Conservation (phyloP, 1,284 basidiomycete genomes). For the Ganoderma lucidum region DNA sequence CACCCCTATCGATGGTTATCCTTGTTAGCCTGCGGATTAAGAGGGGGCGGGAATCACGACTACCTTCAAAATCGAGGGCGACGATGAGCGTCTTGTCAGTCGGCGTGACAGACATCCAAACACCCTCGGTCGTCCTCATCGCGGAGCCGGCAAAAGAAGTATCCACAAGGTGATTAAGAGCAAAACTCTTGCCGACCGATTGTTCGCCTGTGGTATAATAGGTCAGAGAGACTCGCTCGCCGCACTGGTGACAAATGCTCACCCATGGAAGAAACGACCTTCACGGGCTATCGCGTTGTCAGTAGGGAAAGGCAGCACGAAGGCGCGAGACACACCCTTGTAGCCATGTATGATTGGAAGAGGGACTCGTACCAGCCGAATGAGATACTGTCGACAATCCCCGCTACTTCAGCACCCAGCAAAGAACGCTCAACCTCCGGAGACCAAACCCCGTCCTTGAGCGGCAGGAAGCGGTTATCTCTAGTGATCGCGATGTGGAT, state of each 20-base stretch:
- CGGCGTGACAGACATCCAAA: constrained; percentile 75
- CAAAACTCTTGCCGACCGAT: constrained; percentile 69
- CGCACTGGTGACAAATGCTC: constrained; percentile 18
- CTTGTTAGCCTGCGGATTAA: background rate
- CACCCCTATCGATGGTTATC: constrained; percentile 51
- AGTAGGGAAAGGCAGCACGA: background rate
- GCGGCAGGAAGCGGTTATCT: constrained; percentile 65
- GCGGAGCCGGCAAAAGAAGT: constrained; percentile 74
- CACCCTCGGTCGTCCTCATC: constrained; percentile 73
- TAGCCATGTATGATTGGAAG: constrained; percentile 67
- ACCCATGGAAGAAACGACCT: constrained; percentile 73
- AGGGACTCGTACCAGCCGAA: constrained; percentile 75
- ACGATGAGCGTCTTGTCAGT: constrained; percentile 62
- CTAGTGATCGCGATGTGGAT: constrained; percentile 66
- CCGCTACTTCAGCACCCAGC: constrained; percentile 64
- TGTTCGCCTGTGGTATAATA: constrained; percentile 54
- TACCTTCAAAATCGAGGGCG: constrained; percentile 71
- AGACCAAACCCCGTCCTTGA: constrained; percentile 65
- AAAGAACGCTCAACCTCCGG: constrained; percentile 57
- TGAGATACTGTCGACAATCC: constrained; percentile 61
- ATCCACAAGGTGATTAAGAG: constrained; percentile 68
- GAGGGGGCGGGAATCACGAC: background rate
- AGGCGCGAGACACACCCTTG: constrained; percentile 48
- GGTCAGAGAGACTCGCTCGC: background rate
- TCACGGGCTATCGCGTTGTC: constrained; percentile 55